Evolutionary conservation across 1,284 basidiomycete species (phyloP).

Genomic region (Xerocomus nothofagi): DNA sequence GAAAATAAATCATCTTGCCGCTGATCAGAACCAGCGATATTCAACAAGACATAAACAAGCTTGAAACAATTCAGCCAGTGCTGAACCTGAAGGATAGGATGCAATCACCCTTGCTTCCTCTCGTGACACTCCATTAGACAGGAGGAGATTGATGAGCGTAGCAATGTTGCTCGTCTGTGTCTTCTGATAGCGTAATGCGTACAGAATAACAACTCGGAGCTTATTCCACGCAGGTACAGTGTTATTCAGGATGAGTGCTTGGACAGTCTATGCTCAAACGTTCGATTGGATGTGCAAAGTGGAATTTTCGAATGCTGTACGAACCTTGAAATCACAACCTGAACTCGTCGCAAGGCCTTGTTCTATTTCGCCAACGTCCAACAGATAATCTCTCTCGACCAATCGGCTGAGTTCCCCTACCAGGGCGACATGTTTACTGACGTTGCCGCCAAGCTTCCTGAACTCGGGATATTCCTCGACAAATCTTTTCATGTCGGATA

Average conservation of each 20-base stretch:
- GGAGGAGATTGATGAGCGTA: constrained; percentile 78
- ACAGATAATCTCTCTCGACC: constrained; percentile 81
- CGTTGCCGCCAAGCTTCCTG: constrained; percentile 93
- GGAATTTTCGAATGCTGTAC: constrained; percentile 14
- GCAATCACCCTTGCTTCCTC: constrained; percentile 77
- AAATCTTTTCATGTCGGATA: constrained; percentile 96
- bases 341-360: constrained; percentile 94
- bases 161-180: constrained; percentile 83
- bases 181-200: constrained; percentile 95
- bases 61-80: constrained; percentile 32
- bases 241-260: constrained; percentile 70
- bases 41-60: constrained; percentile 93
- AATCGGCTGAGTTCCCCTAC: constrained; percentile 94
- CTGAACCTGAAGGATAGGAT: constrained; percentile 1
- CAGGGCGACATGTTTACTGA: constrained; percentile 96
- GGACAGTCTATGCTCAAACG: constrained; percentile 60
- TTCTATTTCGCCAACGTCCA: constrained; percentile 94
- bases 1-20: constrained; percentile 98
- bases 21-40: constrained; percentile 93
- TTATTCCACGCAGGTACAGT: constrained; percentile 79
- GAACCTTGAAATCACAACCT: constrained; percentile 83
- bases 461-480: constrained; percentile 99
- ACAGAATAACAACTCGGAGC: constrained; percentile 91
- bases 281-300: neutral
- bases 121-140: constrained; percentile 78